Base-by-base conservation (phyloP, 495 filamentous ascomycete genomes). In the Penicillium pulvis region DNA sequence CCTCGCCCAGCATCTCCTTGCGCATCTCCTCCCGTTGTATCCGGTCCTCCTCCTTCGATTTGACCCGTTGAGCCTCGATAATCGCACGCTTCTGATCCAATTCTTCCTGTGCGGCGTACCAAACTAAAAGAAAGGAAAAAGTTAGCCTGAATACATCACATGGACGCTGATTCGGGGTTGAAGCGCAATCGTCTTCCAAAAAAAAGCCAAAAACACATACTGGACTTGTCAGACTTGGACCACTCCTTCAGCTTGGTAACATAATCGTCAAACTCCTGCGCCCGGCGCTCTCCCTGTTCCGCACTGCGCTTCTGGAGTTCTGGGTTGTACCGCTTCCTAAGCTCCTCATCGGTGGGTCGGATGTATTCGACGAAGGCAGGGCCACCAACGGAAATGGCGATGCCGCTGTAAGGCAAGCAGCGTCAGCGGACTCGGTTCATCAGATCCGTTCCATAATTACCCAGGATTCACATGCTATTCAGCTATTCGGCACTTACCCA, bases 291-390 rank as follows among this genome's bases (percentile, higher is more conserved):
- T 30, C 93, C 83, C 52, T 88, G 81, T 66, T 91, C 90, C 1
- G 92, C 74, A 53, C 89, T 90, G 62, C 87, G 83, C 71, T 89
- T 90, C 70, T 93, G 90, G 4, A 98, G 83, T 14, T 98, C 94
- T 1, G 93, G 92, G 71, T 93, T 98, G 78, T 97, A 98, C 72
- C 81, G 85, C 81, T 92, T 81, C 78, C 96, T 90, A 9, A 98
- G 80, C 74, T 97, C 92, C 71, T 97, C 94, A 62, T 97, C 91
- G 7, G 90, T 85, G 4, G 95, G 94, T 51, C 85, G 83, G 39
- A 98, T 77, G 61, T 83, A 95, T 67, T 83, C 79, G n/a, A 92
- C 85, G 46, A 97, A 74, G 5, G 90, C 88, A 31, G 93, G 93
- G 24, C 94, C 94, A 41, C 94, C 94, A 60, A 96, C 77, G 71